These are phyloP conservation scores for Begonia masoniana DNA, from an alignment of 306 rosid genomes.

Conservation along the genomic window DNA sequence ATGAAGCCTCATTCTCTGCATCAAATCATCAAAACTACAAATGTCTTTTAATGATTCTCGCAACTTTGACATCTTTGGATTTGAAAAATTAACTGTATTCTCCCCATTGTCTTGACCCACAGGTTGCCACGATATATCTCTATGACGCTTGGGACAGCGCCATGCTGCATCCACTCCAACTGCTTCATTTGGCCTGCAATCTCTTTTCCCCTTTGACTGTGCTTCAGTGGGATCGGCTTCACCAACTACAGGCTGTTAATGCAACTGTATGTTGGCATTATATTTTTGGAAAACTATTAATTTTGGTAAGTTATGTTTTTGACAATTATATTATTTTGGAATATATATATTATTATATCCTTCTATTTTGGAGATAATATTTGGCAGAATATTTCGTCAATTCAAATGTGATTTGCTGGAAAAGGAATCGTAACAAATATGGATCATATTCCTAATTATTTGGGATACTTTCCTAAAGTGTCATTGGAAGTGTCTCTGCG, in stretches of 20 bases:
- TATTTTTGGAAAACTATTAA: too few species aligned
- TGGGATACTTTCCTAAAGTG: too few species aligned
- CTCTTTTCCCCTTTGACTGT: conserved; percentile 52
- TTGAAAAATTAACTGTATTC: conserved; percentile 19
- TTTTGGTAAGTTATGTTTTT: too few species aligned
- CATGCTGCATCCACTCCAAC: conserved; percentile 48
- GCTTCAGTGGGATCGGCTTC: conserved; percentile 8
- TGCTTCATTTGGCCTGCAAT: conserved; percentile 18
- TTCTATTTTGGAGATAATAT: too few species aligned
- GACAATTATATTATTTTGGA: too few species aligned
- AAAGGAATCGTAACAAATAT: too few species aligned
- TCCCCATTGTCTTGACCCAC: conserved; percentile 12
- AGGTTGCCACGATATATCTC: conserved; percentile 27
- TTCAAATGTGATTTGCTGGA: too few species aligned
- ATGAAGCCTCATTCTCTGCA: conserved; percentile 55
- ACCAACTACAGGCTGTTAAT: conserved; percentile 13
- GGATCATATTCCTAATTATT: too few species aligned
- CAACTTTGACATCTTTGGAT: conserved; percentile 25
- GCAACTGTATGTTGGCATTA: too few species aligned
- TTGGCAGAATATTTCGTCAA: too few species aligned
- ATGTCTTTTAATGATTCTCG: conserved; percentile 49
- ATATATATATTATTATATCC: too few species aligned
- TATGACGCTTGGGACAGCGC: conserved; percentile 75
- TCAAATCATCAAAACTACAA: conserved; percentile 81
- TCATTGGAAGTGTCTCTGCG: too few species aligned